A percentile compares a stretch with the other conserved stretches of the same genome.
These are phyloP conservation scores for Syncephalastrum sp. DNA, from an alignment of 371 early-diverging fungal genomes.

Conservation along the genomic window DNA sequence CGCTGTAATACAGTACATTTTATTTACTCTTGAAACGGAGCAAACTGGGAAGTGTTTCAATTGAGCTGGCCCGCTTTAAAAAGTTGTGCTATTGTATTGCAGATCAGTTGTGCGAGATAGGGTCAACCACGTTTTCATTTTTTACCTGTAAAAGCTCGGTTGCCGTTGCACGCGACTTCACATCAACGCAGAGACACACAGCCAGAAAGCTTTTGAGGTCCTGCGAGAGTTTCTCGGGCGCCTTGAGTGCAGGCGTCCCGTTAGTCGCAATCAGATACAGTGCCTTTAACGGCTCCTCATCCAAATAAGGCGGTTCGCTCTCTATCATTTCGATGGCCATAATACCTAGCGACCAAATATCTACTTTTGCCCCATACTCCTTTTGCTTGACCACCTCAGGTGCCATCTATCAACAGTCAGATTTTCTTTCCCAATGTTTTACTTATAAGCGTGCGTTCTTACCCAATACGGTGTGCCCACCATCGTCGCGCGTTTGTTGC, in stretches of 20 bases:
- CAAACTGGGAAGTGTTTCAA: conserved; percentile 52
- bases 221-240: conserved; percentile 80
- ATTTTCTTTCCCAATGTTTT: not conserved
- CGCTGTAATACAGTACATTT: no score
- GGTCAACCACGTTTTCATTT: conserved; percentile 2
- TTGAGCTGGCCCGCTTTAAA: conserved; percentile 60
- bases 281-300: conserved; percentile 93
- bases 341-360: conserved; percentile 94
- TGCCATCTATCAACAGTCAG: conserved; percentile 55
- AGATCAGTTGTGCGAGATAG: not conserved
- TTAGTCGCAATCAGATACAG: conserved; percentile 96
- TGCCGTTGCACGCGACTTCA: conserved; percentile 80
- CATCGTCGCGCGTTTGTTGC: conserved; percentile 90
- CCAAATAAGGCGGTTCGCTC: conserved; percentile 96
- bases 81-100: conserved; percentile 60
- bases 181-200: conserved; percentile 88
- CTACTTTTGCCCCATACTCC: conserved; percentile 88
- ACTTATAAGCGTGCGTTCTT: conserved; percentile 4
- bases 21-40: conserved; percentile 40
- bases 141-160: conserved; percentile 74
- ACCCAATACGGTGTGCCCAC: conserved; percentile 94
- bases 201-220: conserved; percentile 88
- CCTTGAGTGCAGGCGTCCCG: conserved; percentile 92
- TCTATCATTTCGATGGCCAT: conserved; percentile 99
- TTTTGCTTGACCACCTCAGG: conserved; percentile 92